Evolutionary conservation across 768 basidiomycete genomes (phyloP).

Genomic region (Leccinum obscurum): DNA sequence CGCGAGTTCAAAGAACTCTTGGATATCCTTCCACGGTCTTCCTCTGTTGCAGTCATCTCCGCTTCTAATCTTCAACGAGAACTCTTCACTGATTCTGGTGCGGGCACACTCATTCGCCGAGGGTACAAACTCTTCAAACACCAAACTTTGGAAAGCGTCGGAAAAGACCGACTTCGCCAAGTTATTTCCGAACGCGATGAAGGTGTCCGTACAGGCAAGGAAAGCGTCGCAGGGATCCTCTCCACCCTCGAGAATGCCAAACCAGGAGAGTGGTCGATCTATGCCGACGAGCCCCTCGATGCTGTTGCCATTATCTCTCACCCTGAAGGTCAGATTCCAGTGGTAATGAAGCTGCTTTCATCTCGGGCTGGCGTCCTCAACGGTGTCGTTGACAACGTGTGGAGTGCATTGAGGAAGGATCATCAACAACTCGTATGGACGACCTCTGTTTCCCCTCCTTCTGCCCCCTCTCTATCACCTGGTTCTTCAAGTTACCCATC

Average conservation of each 20-base stretch:
- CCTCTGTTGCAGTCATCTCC: conserved; percentile 97
- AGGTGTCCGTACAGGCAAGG: conserved; percentile 78
- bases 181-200: conserved; percentile 96
- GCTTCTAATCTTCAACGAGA: conserved; percentile 93
- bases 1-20: conserved; percentile 99
- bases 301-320: conserved; percentile 93
- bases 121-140: conserved; percentile 98
- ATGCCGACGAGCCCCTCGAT: conserved; percentile 98
- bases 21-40: conserved; percentile 96
- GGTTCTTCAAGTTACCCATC: conserved; percentile 4
- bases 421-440: conserved; percentile 97
- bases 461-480: conserved; percentile 8
- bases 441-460: conserved; percentile 55
- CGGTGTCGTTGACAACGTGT: conserved; percentile 96
- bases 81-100: conserved; percentile 97
- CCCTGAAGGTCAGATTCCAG: conserved; percentile 83
- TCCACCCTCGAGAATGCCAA: conserved; percentile 58
- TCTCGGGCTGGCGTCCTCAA: conserved; percentile 90
- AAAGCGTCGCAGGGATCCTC: conserved; percentile 87
- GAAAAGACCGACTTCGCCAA: conserved; percentile 92
- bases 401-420: conserved; percentile 94
- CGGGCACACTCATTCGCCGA: conserved; percentile 95
- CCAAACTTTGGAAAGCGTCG: conserved; percentile 73
- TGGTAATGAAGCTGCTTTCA: conserved; percentile 90
- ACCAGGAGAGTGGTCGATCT: conserved; percentile 85